Percentiles rank a stretch among this genome's conserved stretches.
Evolutionary conservation across 345 rosid genomes (phyloP).

Genomic region (Passiflora organensis): DNA sequence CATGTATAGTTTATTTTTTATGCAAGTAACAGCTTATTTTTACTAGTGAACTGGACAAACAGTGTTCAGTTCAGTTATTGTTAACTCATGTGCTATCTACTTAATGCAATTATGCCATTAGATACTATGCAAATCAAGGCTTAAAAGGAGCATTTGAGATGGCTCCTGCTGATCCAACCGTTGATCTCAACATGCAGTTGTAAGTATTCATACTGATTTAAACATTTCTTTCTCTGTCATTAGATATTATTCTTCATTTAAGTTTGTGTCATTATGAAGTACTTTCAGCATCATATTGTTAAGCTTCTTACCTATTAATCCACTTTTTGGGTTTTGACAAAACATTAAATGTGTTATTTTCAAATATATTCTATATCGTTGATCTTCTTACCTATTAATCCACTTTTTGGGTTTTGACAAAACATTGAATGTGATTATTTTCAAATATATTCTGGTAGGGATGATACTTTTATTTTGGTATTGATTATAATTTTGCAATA

Average conservation of each 20-base stretch:
- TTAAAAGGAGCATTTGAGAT: slow-evolving; percentile 69
- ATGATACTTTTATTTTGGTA: too few species aligned
- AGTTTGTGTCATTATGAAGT: not conserved
- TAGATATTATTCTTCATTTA: not conserved
- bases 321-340: too few species aligned
- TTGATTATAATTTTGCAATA: too few species aligned
- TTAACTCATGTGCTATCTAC: too few species aligned
- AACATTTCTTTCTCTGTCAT: slow-evolving; percentile 1
- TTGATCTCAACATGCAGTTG: slow-evolving; percentile 95
- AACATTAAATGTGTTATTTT: too few species aligned
- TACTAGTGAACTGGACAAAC: too few species aligned
- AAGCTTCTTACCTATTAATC: not conserved
- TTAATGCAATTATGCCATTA: slow-evolving; percentile 23
- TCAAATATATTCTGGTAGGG: too few species aligned
- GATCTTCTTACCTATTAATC: too few species aligned
- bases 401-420: too few species aligned
- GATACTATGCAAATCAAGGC: slow-evolving; percentile 64
- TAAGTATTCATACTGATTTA: slow-evolving; percentile 30
- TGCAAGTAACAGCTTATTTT: not conserved
- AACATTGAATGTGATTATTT: too few species aligned
- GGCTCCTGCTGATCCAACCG: slow-evolving; percentile 97
- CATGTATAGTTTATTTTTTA: not conserved
- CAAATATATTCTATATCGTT: too few species aligned
- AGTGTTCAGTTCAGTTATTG: too few species aligned
- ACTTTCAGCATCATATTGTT: not conserved